Evolutionary conservation across 2,329 filamentous ascomycete genomes (phyloP).

Genomic region (Akanthomyces uredinophilus): DNA sequence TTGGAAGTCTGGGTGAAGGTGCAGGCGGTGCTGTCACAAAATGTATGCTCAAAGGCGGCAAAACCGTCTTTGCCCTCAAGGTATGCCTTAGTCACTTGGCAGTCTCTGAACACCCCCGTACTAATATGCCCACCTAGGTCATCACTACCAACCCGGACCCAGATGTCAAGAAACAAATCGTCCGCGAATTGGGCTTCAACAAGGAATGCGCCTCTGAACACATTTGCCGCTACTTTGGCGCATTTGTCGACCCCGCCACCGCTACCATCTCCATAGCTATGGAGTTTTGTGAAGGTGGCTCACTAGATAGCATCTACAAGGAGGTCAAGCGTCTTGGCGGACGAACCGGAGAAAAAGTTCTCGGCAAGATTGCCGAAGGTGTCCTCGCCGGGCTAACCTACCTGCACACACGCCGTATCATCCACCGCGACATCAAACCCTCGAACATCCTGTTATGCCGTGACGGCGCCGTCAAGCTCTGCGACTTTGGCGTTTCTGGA

Average conservation of each 20-base stretch:
- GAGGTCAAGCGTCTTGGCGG: slow-evolving; percentile 95
- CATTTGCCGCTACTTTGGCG: slow-evolving; percentile 96
- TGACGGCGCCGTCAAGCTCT: slow-evolving; percentile 91
- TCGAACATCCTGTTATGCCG: slow-evolving; percentile 94
- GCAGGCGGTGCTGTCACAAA: slow-evolving; percentile 93
- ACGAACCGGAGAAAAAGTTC: slow-evolving; percentile 91
- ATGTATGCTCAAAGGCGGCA: slow-evolving; percentile 82
- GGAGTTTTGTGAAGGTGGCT: slow-evolving; percentile 98
- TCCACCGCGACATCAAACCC: slow-evolving; percentile 97
- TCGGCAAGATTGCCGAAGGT: slow-evolving; percentile 94
- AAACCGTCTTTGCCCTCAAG: slow-evolving; percentile 94
- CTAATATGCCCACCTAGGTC: slow-evolving; percentile 52
- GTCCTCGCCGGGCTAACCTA: slow-evolving; percentile 92
- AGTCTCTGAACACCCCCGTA: slow-evolving; percentile 16
- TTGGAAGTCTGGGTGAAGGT: slow-evolving; percentile 88
- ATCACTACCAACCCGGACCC: slow-evolving; percentile 98
- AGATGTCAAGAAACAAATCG: slow-evolving; percentile 96
- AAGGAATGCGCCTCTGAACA: slow-evolving; percentile 94
- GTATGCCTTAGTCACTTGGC: slow-evolving; percentile 42
- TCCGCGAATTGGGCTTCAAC: slow-evolving; percentile 95
- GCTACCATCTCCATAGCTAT: slow-evolving; percentile 97
- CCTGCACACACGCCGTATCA: slow-evolving; percentile 91
- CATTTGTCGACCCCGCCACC: slow-evolving; percentile 92
- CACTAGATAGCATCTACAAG: slow-evolving; percentile 92
- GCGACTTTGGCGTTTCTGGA: slow-evolving; percentile 95